Conservation (phyloP, 805 yeast species). For the Suhomyces faveliae region DNA sequence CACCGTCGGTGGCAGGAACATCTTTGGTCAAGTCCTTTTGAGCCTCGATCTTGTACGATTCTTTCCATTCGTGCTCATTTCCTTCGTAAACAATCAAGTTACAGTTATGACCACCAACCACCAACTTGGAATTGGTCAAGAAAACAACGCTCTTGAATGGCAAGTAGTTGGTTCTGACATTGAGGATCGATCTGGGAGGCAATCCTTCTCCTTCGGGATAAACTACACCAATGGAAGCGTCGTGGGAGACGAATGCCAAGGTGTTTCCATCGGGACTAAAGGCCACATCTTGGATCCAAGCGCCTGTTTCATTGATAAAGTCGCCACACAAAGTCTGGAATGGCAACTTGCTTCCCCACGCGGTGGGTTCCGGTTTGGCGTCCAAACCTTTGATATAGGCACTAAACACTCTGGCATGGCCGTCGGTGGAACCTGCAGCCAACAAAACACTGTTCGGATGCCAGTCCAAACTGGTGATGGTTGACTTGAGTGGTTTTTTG, state of each 20-base stretch:
- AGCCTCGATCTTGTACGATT: slow-evolving; percentile 53
- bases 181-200: slow-evolving; percentile 60
- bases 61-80: slow-evolving; percentile 60
- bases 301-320: slow-evolving; percentile 62
- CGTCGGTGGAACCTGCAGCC: slow-evolving; percentile 91
- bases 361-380: slow-evolving; percentile 70
- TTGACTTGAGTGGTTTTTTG: slow-evolving; percentile 89
- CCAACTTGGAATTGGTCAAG: slow-evolving; percentile 60
- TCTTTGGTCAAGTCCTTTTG: slow-evolving; percentile 47
- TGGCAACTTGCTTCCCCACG: slow-evolving; percentile 95
- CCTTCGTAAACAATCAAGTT: slow-evolving; percentile 86
- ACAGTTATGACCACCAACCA: slow-evolving; percentile 91
- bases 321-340: slow-evolving; percentile 91
- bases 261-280: slow-evolving; percentile 80
- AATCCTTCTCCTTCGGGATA: slow-evolving; percentile 69
- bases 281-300: slow-evolving; percentile 90
- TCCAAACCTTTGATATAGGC: slow-evolving; percentile 89
- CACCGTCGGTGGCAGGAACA: slow-evolving; percentile 35
- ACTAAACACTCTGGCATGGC: slow-evolving; percentile 85
- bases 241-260: slow-evolving; percentile 82
- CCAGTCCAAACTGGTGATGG: slow-evolving; percentile 83
- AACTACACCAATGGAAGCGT: slow-evolving; percentile 75
- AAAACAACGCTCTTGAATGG: slow-evolving; percentile 81
- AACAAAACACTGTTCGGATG: slow-evolving; percentile 88
- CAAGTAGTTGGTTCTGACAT: slow-evolving; percentile 63